Conservation (phyloP, 495 filamentous ascomycete species). For the Pyrenula massariospora region DNA sequence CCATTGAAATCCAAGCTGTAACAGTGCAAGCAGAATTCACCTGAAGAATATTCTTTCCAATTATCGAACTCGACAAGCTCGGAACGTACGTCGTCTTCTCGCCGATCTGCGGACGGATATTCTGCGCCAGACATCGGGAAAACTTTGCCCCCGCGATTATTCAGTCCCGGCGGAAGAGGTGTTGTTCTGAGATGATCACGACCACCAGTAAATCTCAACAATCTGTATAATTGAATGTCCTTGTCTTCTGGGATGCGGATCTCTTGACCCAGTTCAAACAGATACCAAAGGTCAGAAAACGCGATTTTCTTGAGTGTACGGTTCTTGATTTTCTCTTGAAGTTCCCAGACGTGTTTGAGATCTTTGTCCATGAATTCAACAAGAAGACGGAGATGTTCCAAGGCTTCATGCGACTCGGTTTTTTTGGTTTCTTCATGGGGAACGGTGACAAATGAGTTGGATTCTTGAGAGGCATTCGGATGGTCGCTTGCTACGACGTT, state of each 20-base stretch:
- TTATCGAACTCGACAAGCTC: no score
- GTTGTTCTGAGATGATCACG: background rate
- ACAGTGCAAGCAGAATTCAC: conserved; percentile 6
- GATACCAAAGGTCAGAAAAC: background rate
- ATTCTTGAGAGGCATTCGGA: background rate
- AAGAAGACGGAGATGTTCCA: background rate
- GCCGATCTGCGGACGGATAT: background rate
- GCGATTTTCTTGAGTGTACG: background rate
- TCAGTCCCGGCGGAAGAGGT: no score
- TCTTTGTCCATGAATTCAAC: background rate
- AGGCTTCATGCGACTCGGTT: background rate
- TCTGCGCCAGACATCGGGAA: no score
- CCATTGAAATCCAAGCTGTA: conserved; percentile 31
- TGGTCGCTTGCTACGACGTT: background rate
- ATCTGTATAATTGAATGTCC: background rate
- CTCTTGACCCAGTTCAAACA: background rate
- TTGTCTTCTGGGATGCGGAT: background rate
- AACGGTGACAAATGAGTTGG: background rate
- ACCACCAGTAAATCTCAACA: background rate
- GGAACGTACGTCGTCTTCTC: no score
- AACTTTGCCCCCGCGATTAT: background rate
- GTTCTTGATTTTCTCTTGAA: background rate
- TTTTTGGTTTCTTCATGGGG: background rate
- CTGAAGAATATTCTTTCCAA: background rate
- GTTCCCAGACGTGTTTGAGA: background rate